phyloP scores from a whole-genome alignment of 2,329 filamentous ascomycete genomes.

The Eutypa lata region DNA sequence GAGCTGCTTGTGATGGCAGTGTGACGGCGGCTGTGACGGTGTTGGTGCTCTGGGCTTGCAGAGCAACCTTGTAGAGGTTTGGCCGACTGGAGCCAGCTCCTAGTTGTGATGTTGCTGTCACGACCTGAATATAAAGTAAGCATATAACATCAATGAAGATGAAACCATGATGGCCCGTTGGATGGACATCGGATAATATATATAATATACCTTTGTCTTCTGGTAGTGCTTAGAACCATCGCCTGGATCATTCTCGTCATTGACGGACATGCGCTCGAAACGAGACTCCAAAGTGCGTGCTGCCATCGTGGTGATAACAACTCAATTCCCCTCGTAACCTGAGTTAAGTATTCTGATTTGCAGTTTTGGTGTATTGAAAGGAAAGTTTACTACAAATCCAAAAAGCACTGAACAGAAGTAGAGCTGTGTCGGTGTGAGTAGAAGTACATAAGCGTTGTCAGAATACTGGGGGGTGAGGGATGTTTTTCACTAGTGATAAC shows the following conservation, averaged over 20 bases:
- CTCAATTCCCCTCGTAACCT: slow-evolving; percentile 70
- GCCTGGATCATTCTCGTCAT: slow-evolving; percentile 75
- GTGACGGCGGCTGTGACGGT: slow-evolving; percentile 62
- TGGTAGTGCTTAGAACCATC: slow-evolving; percentile 55
- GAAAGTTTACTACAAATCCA: not conserved
- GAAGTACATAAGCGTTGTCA: not conserved
- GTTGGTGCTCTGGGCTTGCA: slow-evolving; percentile 74
- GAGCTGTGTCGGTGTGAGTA: too few relatives aligned
- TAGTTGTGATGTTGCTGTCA: slow-evolving; percentile 37
- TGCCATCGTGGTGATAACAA: slow-evolving; percentile 51
- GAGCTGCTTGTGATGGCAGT: slow-evolving; percentile 63
- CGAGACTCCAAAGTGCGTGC: slow-evolving; percentile 77
- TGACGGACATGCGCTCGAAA: slow-evolving; percentile 85
- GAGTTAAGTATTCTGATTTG: not conserved
- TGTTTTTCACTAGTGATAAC: not conserved
- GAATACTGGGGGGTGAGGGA: too few relatives aligned
- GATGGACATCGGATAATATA: not conserved
- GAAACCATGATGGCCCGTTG: slow-evolving; percentile 6
- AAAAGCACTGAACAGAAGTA: not conserved
- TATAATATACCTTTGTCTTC: slow-evolving; percentile 69
- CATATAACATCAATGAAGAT: slow-evolving; percentile 36
- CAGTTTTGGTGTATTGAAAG: not conserved
- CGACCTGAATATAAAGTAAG: slow-evolving; percentile 38
- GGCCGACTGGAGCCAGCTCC: slow-evolving; percentile 61
- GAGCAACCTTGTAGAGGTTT: slow-evolving; percentile 80